Percentiles rank a stretch among this genome's conserved stretches.
These are phyloP conservation scores for Anthoceros angustus DNA, from an alignment of 225 moss, liverwort and hornwort species.

Conservation along the genomic window DNA sequence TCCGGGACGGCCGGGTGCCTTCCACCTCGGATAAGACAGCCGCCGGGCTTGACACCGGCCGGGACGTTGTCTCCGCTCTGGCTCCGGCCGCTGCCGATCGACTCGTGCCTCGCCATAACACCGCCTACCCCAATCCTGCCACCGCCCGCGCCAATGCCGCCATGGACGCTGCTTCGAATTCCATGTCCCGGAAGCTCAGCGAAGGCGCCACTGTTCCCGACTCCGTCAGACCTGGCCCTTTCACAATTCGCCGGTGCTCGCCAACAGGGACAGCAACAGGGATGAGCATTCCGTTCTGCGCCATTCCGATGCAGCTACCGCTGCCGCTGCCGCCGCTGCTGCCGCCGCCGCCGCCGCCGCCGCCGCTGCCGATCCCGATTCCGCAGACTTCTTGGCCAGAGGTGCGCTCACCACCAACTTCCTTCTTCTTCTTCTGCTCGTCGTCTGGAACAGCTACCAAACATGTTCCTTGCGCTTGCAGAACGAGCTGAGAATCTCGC, in stretches of 20 bases:
- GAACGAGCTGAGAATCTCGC: slow-evolving; percentile 35
- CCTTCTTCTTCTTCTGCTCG: not conserved
- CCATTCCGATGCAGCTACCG: no score
- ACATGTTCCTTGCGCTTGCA: not conserved
- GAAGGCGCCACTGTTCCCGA: slow-evolving; percentile 8
- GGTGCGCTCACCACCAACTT: slow-evolving; percentile 15
- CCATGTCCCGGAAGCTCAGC: slow-evolving; percentile 38
- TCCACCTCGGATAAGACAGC: slow-evolving; percentile 22
- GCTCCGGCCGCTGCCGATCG: slow-evolving; percentile 14
- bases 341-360: slow-evolving; percentile 11
- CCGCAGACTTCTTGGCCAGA: slow-evolving; percentile 20
- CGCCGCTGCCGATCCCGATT: slow-evolving; percentile 32
- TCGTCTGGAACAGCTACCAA: not conserved
- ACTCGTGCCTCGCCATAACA: slow-evolving; percentile 9
- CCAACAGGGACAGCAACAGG: no score
- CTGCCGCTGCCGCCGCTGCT: slow-evolving; percentile 10
- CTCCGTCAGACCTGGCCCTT: no score
- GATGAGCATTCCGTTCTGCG: no score
- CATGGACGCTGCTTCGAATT: slow-evolving; percentile 22
- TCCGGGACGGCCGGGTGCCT: slow-evolving; percentile 24
- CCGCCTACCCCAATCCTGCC: slow-evolving; percentile 17
- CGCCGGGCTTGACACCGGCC: slow-evolving; percentile 8
- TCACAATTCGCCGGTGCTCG: no score
- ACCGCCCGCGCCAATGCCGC: slow-evolving; percentile 11
- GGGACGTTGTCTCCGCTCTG: slow-evolving; percentile 12